Conservation (phyloP, 495 filamentous ascomycete species). For the Penicillium herquei region DNA sequence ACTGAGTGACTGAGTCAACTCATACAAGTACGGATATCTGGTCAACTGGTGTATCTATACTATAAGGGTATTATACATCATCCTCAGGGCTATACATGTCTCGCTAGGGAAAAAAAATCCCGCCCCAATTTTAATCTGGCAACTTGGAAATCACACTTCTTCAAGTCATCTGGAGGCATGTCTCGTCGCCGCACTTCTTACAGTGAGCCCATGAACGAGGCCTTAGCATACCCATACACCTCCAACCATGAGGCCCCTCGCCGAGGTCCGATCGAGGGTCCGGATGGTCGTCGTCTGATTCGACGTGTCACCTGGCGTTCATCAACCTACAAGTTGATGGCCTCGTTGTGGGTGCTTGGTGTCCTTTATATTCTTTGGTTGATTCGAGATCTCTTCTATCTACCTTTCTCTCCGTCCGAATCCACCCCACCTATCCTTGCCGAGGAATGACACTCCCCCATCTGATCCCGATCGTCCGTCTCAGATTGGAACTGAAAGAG, state of each 20-base stretch:
- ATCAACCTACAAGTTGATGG: constrained; percentile 49
- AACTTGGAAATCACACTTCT: background rate
- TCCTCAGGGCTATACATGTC: no score
- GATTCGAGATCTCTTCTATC: constrained; percentile 46
- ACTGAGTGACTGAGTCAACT: no score
- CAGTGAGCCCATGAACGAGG: constrained; percentile 42
- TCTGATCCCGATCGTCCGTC: background rate
- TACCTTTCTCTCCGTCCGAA: constrained; percentile 26
- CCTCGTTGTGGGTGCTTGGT: constrained; percentile 45
- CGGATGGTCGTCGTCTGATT: constrained; percentile 43
- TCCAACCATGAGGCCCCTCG: constrained; percentile 20
- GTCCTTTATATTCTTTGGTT: constrained; percentile 49
- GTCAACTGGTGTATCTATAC: no score
- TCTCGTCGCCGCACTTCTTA: constrained; percentile 45
- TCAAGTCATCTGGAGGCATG: constrained; percentile 22
- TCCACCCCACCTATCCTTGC: background rate
- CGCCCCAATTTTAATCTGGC: background rate
- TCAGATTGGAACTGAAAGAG: no score
- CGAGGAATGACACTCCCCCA: background rate
- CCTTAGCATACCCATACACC: constrained; percentile 37
- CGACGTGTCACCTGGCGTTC: constrained; percentile 52
- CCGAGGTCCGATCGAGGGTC: constrained; percentile 47
- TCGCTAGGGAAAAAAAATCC: background rate
- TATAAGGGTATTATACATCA: no score
- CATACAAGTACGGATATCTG: no score